These are phyloP conservation scores for Saccharomycopsis amapae DNA, from an alignment of 805 yeast species.

Conservation along the genomic window DNA sequence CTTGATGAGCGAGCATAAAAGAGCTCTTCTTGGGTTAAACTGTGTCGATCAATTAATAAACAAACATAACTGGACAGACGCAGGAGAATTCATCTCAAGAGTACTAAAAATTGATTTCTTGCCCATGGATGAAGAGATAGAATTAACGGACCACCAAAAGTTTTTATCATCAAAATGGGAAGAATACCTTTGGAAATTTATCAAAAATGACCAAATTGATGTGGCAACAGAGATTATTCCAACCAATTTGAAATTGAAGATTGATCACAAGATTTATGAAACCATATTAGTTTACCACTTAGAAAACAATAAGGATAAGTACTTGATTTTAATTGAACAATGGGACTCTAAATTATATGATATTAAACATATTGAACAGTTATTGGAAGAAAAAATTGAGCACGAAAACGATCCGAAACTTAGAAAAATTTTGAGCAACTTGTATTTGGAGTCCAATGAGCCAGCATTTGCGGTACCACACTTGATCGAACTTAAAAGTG, in stretches of 20 bases:
- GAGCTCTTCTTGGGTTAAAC: conserved; percentile 54
- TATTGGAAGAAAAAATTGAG: conserved; percentile 42
- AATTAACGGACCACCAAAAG: conserved; percentile 14
- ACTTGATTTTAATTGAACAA: conserved; percentile 36
- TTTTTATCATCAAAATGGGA: conserved; percentile 50
- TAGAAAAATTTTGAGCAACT: conserved; percentile 39
- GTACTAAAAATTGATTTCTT: conserved; percentile 30
- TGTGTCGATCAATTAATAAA: conserved; percentile 34
- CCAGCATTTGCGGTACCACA: conserved; percentile 60
- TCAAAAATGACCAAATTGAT: conserved; percentile 39
- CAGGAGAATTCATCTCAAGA: conserved; percentile 41
- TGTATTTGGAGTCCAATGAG: conserved; percentile 52
- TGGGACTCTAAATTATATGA: conserved; percentile 61
- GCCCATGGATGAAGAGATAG: conserved; percentile 23
- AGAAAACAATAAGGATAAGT: conserved; percentile 29
- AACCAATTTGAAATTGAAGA: conserved; percentile 30
- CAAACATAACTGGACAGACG: conserved; percentile 46
- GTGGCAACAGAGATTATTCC: conserved; percentile 56
- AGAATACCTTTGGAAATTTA: conserved; percentile 48
- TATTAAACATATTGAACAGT: conserved; percentile 34
- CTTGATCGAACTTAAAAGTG: conserved; percentile 49
- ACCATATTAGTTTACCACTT: conserved; percentile 42
- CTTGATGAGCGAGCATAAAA: conserved; percentile 41
- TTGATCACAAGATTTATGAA: conserved; percentile 37
- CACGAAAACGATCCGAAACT: conserved; percentile 29